Percentiles rank a stretch among this genome's conserved stretches.
Evolutionary conservation across 768 basidiomycete species (phyloP).

Genomic region (Leucosporidium scottii): DNA sequence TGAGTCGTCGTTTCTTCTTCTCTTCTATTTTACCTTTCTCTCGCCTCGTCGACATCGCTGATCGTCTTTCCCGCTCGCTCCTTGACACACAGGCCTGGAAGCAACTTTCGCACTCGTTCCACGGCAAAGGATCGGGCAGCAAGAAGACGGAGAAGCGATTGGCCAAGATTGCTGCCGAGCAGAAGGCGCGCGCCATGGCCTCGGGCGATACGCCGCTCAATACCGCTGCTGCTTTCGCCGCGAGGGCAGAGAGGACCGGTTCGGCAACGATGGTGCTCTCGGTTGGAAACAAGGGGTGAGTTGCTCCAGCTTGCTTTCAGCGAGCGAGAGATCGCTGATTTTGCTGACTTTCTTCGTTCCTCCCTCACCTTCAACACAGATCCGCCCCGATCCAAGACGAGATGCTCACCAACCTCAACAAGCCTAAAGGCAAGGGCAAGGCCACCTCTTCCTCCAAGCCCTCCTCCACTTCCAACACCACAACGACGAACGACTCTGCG

Average conservation of each 20-base stretch:
- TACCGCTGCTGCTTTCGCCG: slow-evolving; percentile 90
- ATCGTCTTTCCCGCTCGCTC: not conserved
- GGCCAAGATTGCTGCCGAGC: slow-evolving; percentile 96
- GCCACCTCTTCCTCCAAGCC: slow-evolving; percentile 1
- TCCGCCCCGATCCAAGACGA: slow-evolving; percentile 27
- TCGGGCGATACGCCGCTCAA: slow-evolving; percentile 92
- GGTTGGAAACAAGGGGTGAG: slow-evolving; percentile 39
- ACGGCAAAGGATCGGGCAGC: slow-evolving; percentile 92
- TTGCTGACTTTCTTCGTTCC: not conserved
- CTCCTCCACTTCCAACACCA: not conserved
- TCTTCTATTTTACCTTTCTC: too few species aligned
- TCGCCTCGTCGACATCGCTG: not conserved
- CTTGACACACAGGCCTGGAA: slow-evolving; percentile 68
- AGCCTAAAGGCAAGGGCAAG: slow-evolving; percentile 29
- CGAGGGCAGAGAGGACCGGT: slow-evolving; percentile 85
- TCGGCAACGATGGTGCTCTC: slow-evolving; percentile 87
- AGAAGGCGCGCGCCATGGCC: slow-evolving; percentile 85
- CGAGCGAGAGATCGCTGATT: not conserved
- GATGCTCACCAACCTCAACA: slow-evolving; percentile 8
- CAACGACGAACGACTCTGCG: not conserved
- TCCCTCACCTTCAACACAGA: not conserved
- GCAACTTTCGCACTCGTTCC: slow-evolving; percentile 93
- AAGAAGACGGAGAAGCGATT: slow-evolving; percentile 95
- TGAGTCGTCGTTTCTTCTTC: not conserved
- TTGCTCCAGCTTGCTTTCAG: not conserved